Percentiles rank a stretch among this genome's conserved stretches.
Conservation (phyloP, 495 filamentous ascomycete species). For the Chaetomium cochliodes region DNA sequence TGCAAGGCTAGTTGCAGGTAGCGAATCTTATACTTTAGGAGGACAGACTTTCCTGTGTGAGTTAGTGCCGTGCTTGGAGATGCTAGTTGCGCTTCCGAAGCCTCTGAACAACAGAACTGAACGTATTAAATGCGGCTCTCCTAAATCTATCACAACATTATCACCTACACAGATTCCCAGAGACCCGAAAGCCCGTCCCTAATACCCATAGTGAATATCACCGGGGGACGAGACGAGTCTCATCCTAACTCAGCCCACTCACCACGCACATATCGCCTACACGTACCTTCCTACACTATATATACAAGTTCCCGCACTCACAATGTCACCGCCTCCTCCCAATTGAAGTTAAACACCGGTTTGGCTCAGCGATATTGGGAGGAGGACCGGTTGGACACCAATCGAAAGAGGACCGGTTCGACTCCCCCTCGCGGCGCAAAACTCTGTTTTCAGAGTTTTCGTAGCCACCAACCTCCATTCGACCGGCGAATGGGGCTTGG, state of each 20-base stretch:
- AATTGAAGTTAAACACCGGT: neutral
- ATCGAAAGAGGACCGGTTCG: neutral
- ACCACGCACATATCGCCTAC: too few relatives aligned
- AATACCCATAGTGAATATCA: too few relatives aligned
- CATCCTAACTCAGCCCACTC: neutral
- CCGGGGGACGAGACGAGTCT: too few relatives aligned
- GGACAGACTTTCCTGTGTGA: neutral
- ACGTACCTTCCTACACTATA: neutral
- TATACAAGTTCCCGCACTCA: neutral
- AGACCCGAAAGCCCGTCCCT: too few relatives aligned
- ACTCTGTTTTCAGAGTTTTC: neutral
- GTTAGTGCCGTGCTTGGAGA: too few relatives aligned
- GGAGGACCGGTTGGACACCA: neutral
- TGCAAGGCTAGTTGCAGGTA: conserved; percentile 4
- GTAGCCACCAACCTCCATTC: neutral
- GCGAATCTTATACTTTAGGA: neutral
- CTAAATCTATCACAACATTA: too few relatives aligned
- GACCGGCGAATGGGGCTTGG: too few relatives aligned
- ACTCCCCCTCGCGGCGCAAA: neutral
- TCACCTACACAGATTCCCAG: too few relatives aligned
- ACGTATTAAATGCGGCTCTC: too few relatives aligned
- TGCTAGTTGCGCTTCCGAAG: too few relatives aligned
- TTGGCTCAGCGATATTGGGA: neutral
- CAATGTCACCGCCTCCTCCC: neutral
- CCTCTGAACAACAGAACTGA: too few relatives aligned